Evolutionary conservation across 345 rosid genomes (phyloP), one percentile per base, ranked within the genome.

Genomic region (Eucalyptus erythrocorys): DNA sequence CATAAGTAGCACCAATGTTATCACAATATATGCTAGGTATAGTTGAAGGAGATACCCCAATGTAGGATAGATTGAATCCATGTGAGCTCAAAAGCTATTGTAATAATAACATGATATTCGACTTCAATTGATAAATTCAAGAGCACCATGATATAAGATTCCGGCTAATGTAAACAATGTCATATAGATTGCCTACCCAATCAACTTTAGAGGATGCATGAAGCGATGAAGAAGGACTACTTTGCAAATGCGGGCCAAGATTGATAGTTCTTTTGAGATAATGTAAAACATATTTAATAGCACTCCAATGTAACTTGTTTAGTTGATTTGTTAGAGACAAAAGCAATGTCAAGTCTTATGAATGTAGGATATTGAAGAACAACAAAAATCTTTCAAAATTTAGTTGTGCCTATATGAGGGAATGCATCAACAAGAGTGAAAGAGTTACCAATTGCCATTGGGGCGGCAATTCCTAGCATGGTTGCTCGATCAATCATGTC

Each of bases 301-400:
- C 4, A 51, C 57, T 51, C 24, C 5, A 51, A 51, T 1, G 24
- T 51, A 51, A 51, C 24, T 51, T 0, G 0, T 0, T 51, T 51
- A 51, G 57, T 51, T 51, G 57, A 51, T 51, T 51, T 51, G 57
- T 51, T 7, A 4, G 7, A 51, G 57, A 0, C 10, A 51, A 51
- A 51, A 51, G 57, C 57, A 51, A 51, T 51, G 19, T 51, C 57
- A 51, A 51, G 24, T 19, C 57, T 51, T 19, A 51, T 51, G 24
- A 51, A 51, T 51, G 24, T 2, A 19, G 1, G 10, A 51, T 0
- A 51, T 51, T 51, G 57, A 51, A 51, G 57, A 19, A 10, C 57
- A 7, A 0, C 0, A 51, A 51, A 19, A 51, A 19, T 51, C 24
- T 51, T 51, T 24, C 57, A 19, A 51, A 24, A 51, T 51, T 51